These are phyloP conservation scores for Huntiella bhutanensis DNA, from an alignment of 2,329 filamentous ascomycete species.

Conservation along the genomic window DNA sequence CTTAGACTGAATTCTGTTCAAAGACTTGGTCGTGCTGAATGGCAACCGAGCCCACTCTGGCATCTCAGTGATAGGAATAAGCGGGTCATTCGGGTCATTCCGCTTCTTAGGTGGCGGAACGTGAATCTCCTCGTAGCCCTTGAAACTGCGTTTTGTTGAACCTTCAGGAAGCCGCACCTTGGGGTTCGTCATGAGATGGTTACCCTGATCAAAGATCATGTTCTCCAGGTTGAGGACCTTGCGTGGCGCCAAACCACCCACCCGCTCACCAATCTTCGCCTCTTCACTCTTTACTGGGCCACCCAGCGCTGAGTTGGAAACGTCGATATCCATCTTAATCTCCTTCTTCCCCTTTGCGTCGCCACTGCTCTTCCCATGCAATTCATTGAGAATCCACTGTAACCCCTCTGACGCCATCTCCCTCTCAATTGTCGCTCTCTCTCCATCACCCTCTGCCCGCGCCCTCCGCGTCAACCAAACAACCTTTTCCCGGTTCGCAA, in stretches of 20 bases:
- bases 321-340: slow-evolving; percentile 89
- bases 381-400: slow-evolving; percentile 70
- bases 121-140: slow-evolving; percentile 97
- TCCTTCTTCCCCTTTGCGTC: slow-evolving; percentile 49
- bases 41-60: slow-evolving; percentile 81
- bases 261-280: slow-evolving; percentile 42
- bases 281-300: slow-evolving; percentile 33
- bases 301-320: slow-evolving; percentile 34
- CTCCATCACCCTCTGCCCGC: slow-evolving; percentile 59
- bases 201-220: slow-evolving; percentile 90
- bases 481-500: slow-evolving; percentile 81
- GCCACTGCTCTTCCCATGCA: slow-evolving; percentile 51
- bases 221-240: slow-evolving; percentile 89
- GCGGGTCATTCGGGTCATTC: slow-evolving; percentile 57
- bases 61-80: slow-evolving; percentile 70
- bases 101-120: slow-evolving; percentile 84
- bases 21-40: slow-evolving; percentile 67
- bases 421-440: slow-evolving; percentile 59
- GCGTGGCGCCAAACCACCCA: slow-evolving; percentile 70
- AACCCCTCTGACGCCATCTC: slow-evolving; percentile 85
- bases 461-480: slow-evolving; percentile 88
- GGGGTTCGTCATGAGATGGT: slow-evolving; percentile 98
- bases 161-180: slow-evolving; percentile 87
- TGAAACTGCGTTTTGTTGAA: slow-evolving; percentile 87
- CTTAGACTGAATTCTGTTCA: slow-evolving; percentile 91